Conservation (phyloP, 2,329 filamentous ascomycete species). For the Exserohilum rostratum region DNA sequence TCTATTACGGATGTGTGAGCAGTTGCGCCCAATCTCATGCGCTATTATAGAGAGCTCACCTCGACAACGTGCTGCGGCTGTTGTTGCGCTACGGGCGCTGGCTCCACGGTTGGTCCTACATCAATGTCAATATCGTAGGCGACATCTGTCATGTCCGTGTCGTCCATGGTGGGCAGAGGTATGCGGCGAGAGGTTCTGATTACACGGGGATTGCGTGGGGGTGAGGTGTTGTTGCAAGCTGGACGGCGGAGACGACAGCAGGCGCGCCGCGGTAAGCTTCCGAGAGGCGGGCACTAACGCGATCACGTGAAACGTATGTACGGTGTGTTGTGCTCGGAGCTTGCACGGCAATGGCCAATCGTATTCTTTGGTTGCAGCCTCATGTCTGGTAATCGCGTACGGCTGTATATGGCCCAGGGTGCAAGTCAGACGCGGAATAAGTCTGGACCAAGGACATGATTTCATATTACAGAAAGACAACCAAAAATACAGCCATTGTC, state of each 20-base stretch:
- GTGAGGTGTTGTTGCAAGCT: constrained; percentile 14
- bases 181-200: constrained; percentile 5
- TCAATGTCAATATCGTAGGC: constrained; percentile 48
- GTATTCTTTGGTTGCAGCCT: not conserved
- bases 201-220: constrained; percentile 19
- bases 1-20: constrained; percentile 9
- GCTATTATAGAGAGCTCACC: constrained; percentile 15
- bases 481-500: not conserved
- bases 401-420: too few species aligned
- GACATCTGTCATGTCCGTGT: constrained; percentile 44
- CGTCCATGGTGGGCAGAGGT: constrained; percentile 32
- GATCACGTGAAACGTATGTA: constrained; percentile 15
- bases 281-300: constrained; percentile 16
- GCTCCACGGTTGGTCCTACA: constrained; percentile 28
- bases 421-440: not conserved
- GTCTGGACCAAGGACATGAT: not conserved
- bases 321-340: not conserved
- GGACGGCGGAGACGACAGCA: not conserved
- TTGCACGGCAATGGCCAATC: not conserved
- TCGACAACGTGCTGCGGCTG: constrained; percentile 31
- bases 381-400: not conserved
- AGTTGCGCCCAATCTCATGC: constrained; percentile 3
- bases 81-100: constrained; percentile 24
- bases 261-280: constrained; percentile 16
- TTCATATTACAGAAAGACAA: not conserved